phyloP scores from a whole-genome alignment of 345 rosid genomes.

The Dipteronia dyeriana region DNA sequence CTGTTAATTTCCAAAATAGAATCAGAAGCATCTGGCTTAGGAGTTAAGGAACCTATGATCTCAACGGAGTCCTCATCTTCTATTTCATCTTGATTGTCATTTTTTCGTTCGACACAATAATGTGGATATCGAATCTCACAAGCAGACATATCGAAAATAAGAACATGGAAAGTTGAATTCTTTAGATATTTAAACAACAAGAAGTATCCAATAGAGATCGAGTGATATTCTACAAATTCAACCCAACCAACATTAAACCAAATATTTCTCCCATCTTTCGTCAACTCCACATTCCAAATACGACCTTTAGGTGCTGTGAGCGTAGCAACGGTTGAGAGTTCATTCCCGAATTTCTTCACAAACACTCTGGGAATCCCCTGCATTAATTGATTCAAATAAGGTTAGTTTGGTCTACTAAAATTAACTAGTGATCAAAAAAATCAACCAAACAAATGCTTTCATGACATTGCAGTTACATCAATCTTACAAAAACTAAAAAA shows the following conservation, averaged over 20 bases:
- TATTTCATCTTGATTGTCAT: no score
- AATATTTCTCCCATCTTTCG: slow-evolving; percentile 20
- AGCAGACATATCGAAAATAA: slow-evolving; percentile 34
- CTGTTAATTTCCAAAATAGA: no score
- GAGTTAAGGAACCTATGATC: no score
- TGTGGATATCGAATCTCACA: slow-evolving; percentile 40
- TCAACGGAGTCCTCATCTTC: no score
- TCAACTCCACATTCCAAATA: slow-evolving; percentile 38
- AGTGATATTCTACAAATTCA: slow-evolving; percentile 35
- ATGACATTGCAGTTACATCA: slow-evolving; percentile 18
- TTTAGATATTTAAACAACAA: slow-evolving; percentile 42
- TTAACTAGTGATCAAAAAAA: no score
- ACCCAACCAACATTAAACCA: slow-evolving; percentile 49
- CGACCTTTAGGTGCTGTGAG: slow-evolving; percentile 35
- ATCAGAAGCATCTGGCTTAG: no score
- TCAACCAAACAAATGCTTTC: no score
- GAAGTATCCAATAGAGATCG: slow-evolving; percentile 32
- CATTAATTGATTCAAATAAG: neutral
- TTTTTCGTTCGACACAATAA: neutral
- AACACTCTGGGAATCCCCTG: slow-evolving; percentile 46
- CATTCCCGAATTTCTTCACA: slow-evolving; percentile 32
- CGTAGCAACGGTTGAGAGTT: slow-evolving; percentile 37
- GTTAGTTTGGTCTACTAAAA: neutral
- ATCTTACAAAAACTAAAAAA: slow-evolving; percentile 22
- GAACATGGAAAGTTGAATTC: slow-evolving; percentile 33